phyloP scores from a whole-genome alignment of 1,284 basidiomycete species.

The Pseudozyma pruni region DNA sequence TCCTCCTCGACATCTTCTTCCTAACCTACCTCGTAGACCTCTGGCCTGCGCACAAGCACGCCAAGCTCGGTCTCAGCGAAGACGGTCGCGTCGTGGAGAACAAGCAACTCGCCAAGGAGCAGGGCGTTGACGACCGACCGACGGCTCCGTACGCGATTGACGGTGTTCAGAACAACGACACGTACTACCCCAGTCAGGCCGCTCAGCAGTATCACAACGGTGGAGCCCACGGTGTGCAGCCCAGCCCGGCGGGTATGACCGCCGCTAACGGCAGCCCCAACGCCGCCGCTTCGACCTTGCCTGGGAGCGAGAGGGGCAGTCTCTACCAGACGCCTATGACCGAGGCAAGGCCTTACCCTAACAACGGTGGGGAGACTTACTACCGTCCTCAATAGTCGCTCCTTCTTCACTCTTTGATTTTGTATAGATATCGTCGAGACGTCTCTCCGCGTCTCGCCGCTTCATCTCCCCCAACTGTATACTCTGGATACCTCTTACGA shows the following conservation, averaged over 20 bases:
- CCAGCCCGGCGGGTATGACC: constrained; percentile 13
- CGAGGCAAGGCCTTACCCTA: constrained; percentile 31
- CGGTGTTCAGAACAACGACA: constrained; percentile 35
- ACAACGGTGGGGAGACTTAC: constrained; percentile 17
- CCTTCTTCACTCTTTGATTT: no score
- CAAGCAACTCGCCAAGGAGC: constrained; percentile 37
- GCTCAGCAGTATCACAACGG: constrained; percentile 10
- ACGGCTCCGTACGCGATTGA: constrained; percentile 42
- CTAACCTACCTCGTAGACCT: constrained; percentile 68
- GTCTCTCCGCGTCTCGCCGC: not conserved
- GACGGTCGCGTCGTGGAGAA: constrained; percentile 55
- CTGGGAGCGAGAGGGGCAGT: constrained; percentile 32
- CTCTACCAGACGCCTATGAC: constrained; percentile 51
- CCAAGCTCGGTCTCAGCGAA: constrained; percentile 47
- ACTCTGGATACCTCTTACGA: constrained; percentile 5
- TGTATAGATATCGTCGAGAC: not conserved
- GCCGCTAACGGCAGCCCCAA: constrained; percentile 9
- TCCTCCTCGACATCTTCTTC: constrained; percentile 69
- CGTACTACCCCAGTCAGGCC: constrained; percentile 40
- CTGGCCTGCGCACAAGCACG: constrained; percentile 47
- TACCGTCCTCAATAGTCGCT: no score
- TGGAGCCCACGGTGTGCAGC: constrained; percentile 15
- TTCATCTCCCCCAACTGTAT: constrained; percentile 1
- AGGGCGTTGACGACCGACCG: constrained; percentile 21
- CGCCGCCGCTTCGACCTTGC: constrained; percentile 20